Evolutionary conservation across 257 asterid species (phyloP).

Genomic region (Perilla frutescens): DNA sequence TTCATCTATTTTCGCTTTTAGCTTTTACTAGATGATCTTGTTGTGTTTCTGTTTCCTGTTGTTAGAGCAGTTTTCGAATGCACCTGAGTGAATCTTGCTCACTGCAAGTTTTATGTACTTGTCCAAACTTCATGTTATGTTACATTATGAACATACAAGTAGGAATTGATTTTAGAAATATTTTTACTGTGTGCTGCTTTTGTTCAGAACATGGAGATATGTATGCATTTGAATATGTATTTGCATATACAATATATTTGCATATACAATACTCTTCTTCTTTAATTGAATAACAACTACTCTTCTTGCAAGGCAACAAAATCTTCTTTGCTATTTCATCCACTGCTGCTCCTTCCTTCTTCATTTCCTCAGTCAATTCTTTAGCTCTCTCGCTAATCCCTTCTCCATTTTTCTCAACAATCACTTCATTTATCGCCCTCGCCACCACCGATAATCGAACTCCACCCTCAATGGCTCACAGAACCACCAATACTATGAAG

Average conservation of each 20-base stretch:
- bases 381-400: constrained; percentile 36
- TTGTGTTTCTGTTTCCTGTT: not conserved
- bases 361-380: constrained; percentile 39
- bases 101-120: not conserved
- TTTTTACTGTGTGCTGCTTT: too few relatives aligned
- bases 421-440: constrained; percentile 35
- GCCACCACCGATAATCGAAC: constrained; percentile 36
- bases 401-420: constrained; percentile 34
- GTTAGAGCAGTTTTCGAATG: too few relatives aligned
- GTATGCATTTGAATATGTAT: too few relatives aligned
- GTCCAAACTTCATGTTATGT: not conserved
- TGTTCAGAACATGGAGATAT: too few relatives aligned
- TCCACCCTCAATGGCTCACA: constrained; percentile 51
- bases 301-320: constrained; percentile 35
- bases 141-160: too few relatives aligned
- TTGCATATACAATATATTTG: too few relatives aligned
- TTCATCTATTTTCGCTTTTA: too few relatives aligned
- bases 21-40: not conserved
- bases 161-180: too few relatives aligned
- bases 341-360: constrained; percentile 37
- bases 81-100: not conserved
- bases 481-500: constrained; percentile 42
- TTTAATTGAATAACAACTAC: too few relatives aligned
- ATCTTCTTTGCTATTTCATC: constrained; percentile 32
- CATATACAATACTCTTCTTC: too few relatives aligned